These are phyloP conservation scores for Plasmodium gallinaceum DNA, from an alignment of 169 alveolate species.

Conservation along the genomic window DNA sequence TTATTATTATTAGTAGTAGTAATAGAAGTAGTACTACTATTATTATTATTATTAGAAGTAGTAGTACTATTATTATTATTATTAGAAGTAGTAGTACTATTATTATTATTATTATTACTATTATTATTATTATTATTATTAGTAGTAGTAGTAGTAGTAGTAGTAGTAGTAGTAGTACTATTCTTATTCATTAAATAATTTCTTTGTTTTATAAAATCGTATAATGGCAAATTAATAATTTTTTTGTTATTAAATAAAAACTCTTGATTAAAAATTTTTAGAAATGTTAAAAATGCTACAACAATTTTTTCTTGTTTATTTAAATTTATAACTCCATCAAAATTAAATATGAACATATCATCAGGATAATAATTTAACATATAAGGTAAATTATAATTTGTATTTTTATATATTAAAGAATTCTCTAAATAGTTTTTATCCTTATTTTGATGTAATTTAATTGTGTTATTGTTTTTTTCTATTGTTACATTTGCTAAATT, in stretches of 20 bases:
- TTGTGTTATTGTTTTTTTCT: background rate
- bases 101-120: background rate
- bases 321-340: conserved; percentile 68
- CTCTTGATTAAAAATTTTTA: conserved; percentile 23
- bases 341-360: conserved; percentile 63
- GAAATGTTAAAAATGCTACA: conserved; percentile 56
- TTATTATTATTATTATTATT: background rate
- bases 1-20: background rate
- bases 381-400: conserved; percentile 33
- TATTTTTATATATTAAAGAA: conserved; percentile 26
- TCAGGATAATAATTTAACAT: conserved; percentile 41
- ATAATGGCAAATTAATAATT: conserved; percentile 11
- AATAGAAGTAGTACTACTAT: too few relatives aligned
- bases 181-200: background rate
- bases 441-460: background rate
- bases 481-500: conserved; percentile 12
- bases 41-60: background rate
- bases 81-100: background rate
- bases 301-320: conserved; percentile 63
- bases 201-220: conserved; percentile 12
- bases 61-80: too few relatives aligned
- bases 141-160: background rate
- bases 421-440: conserved; percentile 6
- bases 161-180: background rate
- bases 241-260: conserved; percentile 23